These are phyloP conservation scores for Sugiyamaella boreocaroliniensis DNA, from an alignment of 805 yeast species.

Conservation along the genomic window DNA sequence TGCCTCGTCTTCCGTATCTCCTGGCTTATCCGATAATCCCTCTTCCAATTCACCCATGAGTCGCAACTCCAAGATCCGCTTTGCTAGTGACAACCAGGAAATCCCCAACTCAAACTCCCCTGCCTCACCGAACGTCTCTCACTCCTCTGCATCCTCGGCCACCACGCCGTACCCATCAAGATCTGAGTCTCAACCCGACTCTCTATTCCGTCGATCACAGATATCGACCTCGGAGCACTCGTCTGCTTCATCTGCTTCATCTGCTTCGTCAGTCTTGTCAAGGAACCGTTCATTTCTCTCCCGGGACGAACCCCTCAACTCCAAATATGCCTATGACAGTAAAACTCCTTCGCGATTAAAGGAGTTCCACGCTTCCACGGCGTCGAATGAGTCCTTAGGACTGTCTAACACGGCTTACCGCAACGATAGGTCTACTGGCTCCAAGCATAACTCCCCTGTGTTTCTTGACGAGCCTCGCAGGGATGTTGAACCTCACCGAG, in stretches of 20 bases:
- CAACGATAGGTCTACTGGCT: not conserved
- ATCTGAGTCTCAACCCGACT: not conserved
- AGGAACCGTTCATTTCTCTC: not conserved
- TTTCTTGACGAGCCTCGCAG: not conserved
- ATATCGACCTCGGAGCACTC: too few species aligned
- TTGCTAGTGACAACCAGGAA: constrained; percentile 11
- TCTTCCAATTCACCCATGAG: not conserved
- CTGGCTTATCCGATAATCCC: not conserved
- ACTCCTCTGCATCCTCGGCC: not conserved
- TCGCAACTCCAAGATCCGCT: constrained; percentile 5
- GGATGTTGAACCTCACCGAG: not conserved
- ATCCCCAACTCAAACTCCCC: constrained; percentile 2
- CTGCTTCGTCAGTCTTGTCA: not conserved
- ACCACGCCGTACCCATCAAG: not conserved
- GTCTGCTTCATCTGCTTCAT: not conserved
- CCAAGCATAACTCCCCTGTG: not conserved
- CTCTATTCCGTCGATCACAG: not conserved
- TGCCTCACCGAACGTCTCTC: not conserved
- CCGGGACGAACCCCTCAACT: not conserved
- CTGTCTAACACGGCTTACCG: not conserved
- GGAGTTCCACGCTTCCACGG: not conserved
- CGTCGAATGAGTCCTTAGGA: not conserved
- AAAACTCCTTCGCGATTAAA: constrained; percentile 5
- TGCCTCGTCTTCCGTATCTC: not conserved
- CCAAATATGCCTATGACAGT: not conserved